Conservation (phyloP, 2,329 filamentous ascomycete genomes). For the Penicillium corylophilum region DNA sequence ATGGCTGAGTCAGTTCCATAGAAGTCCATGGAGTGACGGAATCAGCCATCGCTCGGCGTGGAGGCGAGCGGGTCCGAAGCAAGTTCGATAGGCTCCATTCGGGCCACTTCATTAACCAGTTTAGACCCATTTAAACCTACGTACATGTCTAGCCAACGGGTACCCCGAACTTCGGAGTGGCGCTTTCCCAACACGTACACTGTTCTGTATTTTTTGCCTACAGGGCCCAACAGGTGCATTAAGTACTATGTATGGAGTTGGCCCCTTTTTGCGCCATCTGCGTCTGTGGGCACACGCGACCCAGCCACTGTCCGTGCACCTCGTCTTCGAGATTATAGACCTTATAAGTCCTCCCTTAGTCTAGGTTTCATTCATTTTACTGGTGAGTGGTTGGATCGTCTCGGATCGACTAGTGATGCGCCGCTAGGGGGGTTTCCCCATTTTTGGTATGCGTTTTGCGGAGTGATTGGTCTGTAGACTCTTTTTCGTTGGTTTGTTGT, state of each 20-base stretch:
- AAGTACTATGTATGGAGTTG: neutral
- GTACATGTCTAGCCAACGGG: neutral
- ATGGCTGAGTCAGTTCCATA: conserved; percentile 21
- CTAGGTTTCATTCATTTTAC: no score
- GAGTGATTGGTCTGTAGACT: neutral
- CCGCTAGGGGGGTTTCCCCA: neutral
- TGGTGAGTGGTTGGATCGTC: no score
- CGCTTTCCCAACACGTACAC: neutral
- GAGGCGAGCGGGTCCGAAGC: conserved; percentile 24
- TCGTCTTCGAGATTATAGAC: neutral
- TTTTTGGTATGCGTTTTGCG: neutral
- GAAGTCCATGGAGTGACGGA: conserved; percentile 19
- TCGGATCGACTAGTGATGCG: neutral
- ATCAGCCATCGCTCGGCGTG: conserved; percentile 14
- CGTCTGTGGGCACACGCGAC: conserved; percentile 9
- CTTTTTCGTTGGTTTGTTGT: no score
- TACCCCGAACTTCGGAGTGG: conserved; percentile 8
- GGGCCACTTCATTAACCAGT: neutral
- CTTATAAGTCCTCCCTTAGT: neutral
- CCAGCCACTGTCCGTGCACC: conserved; percentile 10
- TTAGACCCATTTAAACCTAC: no score
- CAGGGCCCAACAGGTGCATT: neutral
- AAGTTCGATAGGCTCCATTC: conserved; percentile 18
- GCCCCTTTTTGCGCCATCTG: conserved; percentile 12
- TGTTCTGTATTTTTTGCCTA: neutral